Evolutionary conservation across 805 yeast genomes (phyloP), one percentile per base, ranked within the genome.

Genomic region (Candida namnaoensis): DNA sequence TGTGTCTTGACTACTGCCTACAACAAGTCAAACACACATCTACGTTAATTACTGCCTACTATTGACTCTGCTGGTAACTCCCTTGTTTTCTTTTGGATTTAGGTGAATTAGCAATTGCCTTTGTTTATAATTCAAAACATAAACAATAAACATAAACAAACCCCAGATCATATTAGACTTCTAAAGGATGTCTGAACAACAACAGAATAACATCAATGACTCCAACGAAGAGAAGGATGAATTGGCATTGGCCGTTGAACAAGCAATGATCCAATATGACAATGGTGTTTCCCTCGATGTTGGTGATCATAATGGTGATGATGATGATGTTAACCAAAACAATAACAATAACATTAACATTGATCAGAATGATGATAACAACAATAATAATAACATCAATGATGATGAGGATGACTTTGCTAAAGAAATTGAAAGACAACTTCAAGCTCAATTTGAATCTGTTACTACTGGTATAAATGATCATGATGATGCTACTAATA

Each of bases 181-280:
- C n/a, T n/a, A 19, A 19, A 19, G 3, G 19, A 34, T 34, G 36
- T 26, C 37, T 12, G 28, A 39, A 32, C 33, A 30, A 11, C 33
- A 30, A 8, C 33, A 30, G 6, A 6, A 30, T 19, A 19, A 19
- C 19, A 19, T 19, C 13, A 9, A 30, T 30, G 41, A 40, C 7
- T 44, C 19, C 2, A 19, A 38, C 27, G 50, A 48, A 14, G 50
- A 46, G 9, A 68, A 60, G 35, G 59, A 51, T 27, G 68, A 63
- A 45, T 44, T 66, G 26, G 69, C 62, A 19, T 59, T 63, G 19
- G 66, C 62, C 14, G 71, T 65, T 4, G 64, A 66, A 15, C 64
- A 57, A 46, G 72, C 72, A 3, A 64, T 66, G 58, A 46, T 46
- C 11, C 26, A 32, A 15, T n/a, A 14, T 7, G 51, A 19, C 19